Base-by-base conservation (phyloP, 2,329 filamentous ascomycete genomes). In the Esteya vermicola region DNA sequence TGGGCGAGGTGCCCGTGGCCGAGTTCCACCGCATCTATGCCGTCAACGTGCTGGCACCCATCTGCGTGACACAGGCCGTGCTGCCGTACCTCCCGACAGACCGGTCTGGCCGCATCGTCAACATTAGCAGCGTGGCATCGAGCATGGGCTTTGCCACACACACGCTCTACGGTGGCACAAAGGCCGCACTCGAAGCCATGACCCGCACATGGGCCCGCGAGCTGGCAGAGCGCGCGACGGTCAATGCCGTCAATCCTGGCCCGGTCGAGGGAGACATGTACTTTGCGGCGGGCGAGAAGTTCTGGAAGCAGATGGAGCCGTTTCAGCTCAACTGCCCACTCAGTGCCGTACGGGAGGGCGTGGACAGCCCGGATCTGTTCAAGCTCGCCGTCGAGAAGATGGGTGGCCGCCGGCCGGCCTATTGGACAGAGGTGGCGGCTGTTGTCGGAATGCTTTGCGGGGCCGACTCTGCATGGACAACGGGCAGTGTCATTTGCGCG, bases 161-260 rank as follows among this genome's bases (percentile, higher is more conserved):
- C 47, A 67, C 65, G 12, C 62, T 77, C 36, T 78, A 78, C 49
- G 70, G 68, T 9, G 74, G 70, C n/a, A 74, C 68, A 36, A 78
- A 78, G 51, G 74, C 69, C 2, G 72, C 73, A 3, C 18, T 33
- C 9, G 74, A 78, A 52, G 65, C 69, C 28, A 73, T 78, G 68
- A 76, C 73, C n/a, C 60, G 73, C 18, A 67, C 68, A 0, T 78
- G 73, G 73, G 62, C 68, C 6, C 62, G 72, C 18, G 73, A 78
- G 55, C 57, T 78, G 38, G 60, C 63, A 13, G 70, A 74, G 47
- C 56, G 64, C 19, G 65, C 62, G 20, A 75, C 70, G 9, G 72
- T 75, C 43, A 76, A 76, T 52, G 65, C 69, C 3, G 63, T 78
- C 52, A 78, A 77, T 48, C 71, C 71, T 0, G 72, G 71, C 3